Evolutionary conservation across 2,329 filamentous ascomycete genomes (phyloP).

Genomic region (Calonectria hongkongensis): DNA sequence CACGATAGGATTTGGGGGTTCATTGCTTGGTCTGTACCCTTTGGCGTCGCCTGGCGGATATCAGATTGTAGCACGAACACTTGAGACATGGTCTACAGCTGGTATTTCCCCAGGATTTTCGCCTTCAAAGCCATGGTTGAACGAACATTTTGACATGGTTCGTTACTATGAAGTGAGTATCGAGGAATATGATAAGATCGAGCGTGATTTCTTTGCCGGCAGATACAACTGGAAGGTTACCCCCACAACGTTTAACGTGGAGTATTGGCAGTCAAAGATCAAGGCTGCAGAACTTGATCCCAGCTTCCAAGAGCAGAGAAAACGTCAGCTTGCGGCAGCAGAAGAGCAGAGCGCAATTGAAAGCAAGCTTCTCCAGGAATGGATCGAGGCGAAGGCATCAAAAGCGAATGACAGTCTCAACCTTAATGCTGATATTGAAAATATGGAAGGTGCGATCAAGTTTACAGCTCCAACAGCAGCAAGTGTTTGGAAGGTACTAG

Average conservation of each 20-base stretch:
- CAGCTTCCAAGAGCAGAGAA: background rate
- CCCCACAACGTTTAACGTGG: constrained; percentile 54
- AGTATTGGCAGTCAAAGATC: constrained; percentile 48
- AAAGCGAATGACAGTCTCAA: constrained; percentile 44
- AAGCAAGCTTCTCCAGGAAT: constrained; percentile 54
- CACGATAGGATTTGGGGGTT: constrained; percentile 60
- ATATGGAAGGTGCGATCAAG: too few species aligned
- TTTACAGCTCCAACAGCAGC: constrained; percentile 58
- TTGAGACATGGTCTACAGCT: constrained; percentile 60
- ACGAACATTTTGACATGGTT: constrained; percentile 59
- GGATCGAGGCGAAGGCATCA: constrained; percentile 47
- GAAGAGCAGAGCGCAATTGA: constrained; percentile 44
- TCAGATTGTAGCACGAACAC: constrained; percentile 57
- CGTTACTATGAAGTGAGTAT: constrained; percentile 58
- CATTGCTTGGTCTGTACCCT: constrained; percentile 60
- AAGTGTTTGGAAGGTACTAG: constrained; percentile 72
- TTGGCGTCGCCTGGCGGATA: constrained; percentile 63
- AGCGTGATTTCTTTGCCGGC: constrained; percentile 55
- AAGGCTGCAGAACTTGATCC: constrained; percentile 20
- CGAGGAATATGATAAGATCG: constrained; percentile 55
- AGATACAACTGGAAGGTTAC: constrained; percentile 55
- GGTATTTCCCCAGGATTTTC: constrained; percentile 56
- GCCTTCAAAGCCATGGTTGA: constrained; percentile 58
- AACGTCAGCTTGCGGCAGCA: constrained; percentile 27
- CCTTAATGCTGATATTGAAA: constrained; percentile 13